A percentile compares a stretch with the other conserved stretches of the same genome.
These are phyloP conservation scores for Scheffersomyces lignosus DNA, from an alignment of 805 yeast genomes.

Conservation along the genomic window DNA sequence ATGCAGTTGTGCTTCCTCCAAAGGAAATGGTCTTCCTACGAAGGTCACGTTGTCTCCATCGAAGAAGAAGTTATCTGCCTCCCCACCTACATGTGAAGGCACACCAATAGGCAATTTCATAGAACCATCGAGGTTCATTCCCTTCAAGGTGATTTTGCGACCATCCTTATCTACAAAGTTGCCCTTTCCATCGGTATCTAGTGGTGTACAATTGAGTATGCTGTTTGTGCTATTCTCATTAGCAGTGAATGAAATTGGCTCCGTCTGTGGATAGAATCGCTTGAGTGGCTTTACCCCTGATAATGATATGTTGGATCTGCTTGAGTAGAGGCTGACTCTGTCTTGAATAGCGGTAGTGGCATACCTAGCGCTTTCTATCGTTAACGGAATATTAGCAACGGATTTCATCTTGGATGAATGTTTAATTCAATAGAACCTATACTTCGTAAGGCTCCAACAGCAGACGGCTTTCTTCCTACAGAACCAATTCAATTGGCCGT, in stretches of 20 bases:
- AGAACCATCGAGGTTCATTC: slow-evolving; percentile 78
- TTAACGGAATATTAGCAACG: no score
- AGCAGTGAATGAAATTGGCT: slow-evolving; percentile 11
- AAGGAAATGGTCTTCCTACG: slow-evolving; percentile 77
- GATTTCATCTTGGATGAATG: no score
- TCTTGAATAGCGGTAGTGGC: slow-evolving; percentile 34
- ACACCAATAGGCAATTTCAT: slow-evolving; percentile 63
- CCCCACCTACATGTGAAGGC: slow-evolving; percentile 40
- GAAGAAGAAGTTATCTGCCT: slow-evolving; percentile 49
- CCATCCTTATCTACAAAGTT: slow-evolving; percentile 60
- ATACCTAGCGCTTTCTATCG: slow-evolving; percentile 19
- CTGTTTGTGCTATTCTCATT: slow-evolving; percentile 6
- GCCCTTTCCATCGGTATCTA: slow-evolving; percentile 48
- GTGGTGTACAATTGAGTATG: slow-evolving; percentile 19
- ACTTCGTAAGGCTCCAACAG: no score
- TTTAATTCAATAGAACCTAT: no score
- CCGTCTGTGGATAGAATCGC: slow-evolving; percentile 17
- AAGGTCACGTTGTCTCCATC: slow-evolving; percentile 78
- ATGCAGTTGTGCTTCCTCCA: slow-evolving; percentile 71
- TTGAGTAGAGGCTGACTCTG: slow-evolving; percentile 29
- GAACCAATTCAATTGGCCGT: no score
- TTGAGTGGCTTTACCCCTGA: slow-evolving; percentile 29
- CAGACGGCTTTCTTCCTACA: no score
- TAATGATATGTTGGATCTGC: slow-evolving; percentile 23
- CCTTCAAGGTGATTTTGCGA: slow-evolving; percentile 64